phyloP scores from a whole-genome alignment of 352 stramenopile species.

The Phytophthora pseudosyringae region DNA sequence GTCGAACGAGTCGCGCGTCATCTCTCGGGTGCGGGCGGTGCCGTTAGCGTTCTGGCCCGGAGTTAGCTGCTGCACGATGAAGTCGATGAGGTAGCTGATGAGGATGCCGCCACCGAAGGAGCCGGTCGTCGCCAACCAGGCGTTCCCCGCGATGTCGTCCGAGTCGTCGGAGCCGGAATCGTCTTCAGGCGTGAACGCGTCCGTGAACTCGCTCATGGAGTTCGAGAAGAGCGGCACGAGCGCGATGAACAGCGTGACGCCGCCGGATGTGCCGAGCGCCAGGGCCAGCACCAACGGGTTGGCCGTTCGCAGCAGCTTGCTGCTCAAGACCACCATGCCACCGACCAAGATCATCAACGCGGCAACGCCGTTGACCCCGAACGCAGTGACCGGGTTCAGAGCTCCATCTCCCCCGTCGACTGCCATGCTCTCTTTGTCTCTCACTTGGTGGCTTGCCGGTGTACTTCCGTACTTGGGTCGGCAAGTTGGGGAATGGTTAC shows the following conservation, averaged over 20 bases:
- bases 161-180: conserved; percentile 15
- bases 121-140: conserved; percentile 78
- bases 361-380: conserved; percentile 48
- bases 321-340: conserved; percentile 60
- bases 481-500: conserved; percentile 20
- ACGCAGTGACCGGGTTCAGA: conserved; percentile 12
- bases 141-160: conserved; percentile 35
- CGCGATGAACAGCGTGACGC: conserved; percentile 76
- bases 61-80: conserved; percentile 47
- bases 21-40: conserved; percentile 34
- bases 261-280: conserved; percentile 55
- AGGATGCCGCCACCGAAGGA: conserved; percentile 86
- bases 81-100: conserved; percentile 53
- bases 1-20: conserved; percentile 31
- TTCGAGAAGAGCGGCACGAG: conserved; percentile 68
- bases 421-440: conserved; percentile 17
- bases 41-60: conserved; percentile 42
- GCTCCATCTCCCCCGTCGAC: conserved; percentile 24
- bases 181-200: conserved; percentile 39
- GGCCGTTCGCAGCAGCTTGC: conserved; percentile 50
- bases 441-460: no score
- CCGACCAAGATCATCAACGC: conserved; percentile 60
- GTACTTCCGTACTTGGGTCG: conserved; percentile 15
- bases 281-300: conserved; percentile 55
- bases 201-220: conserved; percentile 28